Evolutionary conservation across 805 yeast species (phyloP), one percentile per base, ranked within the genome.

Genomic region (Ogataea angusta): DNA sequence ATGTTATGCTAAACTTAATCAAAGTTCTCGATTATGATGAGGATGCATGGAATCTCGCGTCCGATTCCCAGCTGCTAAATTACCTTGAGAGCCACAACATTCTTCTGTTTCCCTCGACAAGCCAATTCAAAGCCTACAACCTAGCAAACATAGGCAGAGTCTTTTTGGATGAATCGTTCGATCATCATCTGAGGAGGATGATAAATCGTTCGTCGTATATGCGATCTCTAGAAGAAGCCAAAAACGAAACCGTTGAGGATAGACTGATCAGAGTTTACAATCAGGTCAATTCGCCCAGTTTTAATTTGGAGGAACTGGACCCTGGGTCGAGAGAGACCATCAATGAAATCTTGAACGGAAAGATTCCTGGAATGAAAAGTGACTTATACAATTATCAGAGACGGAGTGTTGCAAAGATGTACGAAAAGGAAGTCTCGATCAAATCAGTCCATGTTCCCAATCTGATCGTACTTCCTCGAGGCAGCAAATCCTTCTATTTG

Each of bases 401-500:
- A n/a, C 69, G 74, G 36, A 79, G 88, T 0, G 67, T 82, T 6
- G 68, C 73, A 2, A 75, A 73, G 48, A 82, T 82, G 88, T 57
- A 71, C 21, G 73, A 70, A 37, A 70, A 67, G 48, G 89, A 82
- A 51, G 47, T 70, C 0, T 29, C 45, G 2, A 61, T 69, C 7
- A 40, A 43, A n/a, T 15, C 32, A 3, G 42, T 48, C 12, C 36
- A 55, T 1, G 39, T 53, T 35, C 66, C 67, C 2, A 53, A 59
- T 30, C 24, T 49, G 2, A 33, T 53, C 0, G 25, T 22, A 4
- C 27, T 48, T 0, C 18, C 38, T 7, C 14, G 36, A 10, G 32
- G 23, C 3, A 22, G 34, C 10, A 23, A 9, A 2, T 36, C 10
- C 29, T 35, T 4, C 62, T 66, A 51, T 70, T 66, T 70, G 38